These are phyloP conservation scores for Coleophoma cylindrospora DNA, from an alignment of 2,329 filamentous ascomycete species.

Conservation along the genomic window DNA sequence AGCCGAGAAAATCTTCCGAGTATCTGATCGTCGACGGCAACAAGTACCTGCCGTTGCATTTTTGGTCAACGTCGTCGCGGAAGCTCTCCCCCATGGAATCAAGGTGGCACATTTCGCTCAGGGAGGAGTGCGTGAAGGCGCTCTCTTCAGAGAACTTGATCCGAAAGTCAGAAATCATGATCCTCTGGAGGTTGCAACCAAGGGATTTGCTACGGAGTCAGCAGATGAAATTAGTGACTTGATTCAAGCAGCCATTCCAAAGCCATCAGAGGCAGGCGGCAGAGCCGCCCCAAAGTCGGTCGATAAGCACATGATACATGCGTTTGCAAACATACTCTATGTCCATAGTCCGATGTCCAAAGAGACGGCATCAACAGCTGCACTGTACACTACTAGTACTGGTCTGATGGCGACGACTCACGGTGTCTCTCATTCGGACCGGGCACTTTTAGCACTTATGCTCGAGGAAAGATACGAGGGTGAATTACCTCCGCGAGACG, in stretches of 20 bases:
- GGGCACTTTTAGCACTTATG: constrained; percentile 55
- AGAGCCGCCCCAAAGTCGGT: constrained; percentile 34
- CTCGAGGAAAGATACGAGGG: constrained; percentile 62
- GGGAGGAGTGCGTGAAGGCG: constrained; percentile 65
- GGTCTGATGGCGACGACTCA: constrained; percentile 57
- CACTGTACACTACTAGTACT: constrained; percentile 58
- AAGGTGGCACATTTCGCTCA: constrained; percentile 63
- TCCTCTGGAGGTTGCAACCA: constrained; percentile 56
- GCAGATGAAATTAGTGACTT: constrained; percentile 39
- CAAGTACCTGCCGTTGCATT: constrained; percentile 67
- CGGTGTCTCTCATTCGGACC: constrained; percentile 55
- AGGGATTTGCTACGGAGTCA: constrained; percentile 43
- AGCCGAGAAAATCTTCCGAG: constrained; percentile 46
- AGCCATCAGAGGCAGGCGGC: constrained; percentile 13
- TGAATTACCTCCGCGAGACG: constrained; percentile 53
- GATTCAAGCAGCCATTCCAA: constrained; percentile 42
- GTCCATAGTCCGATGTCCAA: constrained; percentile 44
- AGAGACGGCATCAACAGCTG: constrained; percentile 51
- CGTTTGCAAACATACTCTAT: constrained; percentile 56
- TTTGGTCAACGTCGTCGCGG: constrained; percentile 56
- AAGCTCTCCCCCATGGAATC: constrained; percentile 54
- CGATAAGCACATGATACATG: constrained; percentile 40
- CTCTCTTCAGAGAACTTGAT: constrained; percentile 50
- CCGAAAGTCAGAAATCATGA: constrained; percentile 42
- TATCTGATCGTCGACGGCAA: constrained; percentile 57